phyloP scores from a whole-genome alignment of 768 basidiomycete genomes.

The Rhizopogon rudus region DNA sequence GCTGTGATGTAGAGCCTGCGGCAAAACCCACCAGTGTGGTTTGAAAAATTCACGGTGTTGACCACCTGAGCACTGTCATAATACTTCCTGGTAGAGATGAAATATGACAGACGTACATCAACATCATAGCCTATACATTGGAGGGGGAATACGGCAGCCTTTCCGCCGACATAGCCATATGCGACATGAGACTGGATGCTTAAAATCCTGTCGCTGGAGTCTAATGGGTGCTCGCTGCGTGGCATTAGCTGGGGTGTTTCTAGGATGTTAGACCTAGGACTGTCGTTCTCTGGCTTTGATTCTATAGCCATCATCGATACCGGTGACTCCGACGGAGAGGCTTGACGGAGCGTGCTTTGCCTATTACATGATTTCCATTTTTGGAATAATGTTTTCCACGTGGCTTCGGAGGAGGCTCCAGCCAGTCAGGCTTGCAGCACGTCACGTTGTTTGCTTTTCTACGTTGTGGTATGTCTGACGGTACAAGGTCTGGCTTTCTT shows the following conservation, averaged over 20 bases:
- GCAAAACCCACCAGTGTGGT: constrained; percentile 70
- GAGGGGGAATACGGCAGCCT: constrained; percentile 71
- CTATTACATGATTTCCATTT: not conserved
- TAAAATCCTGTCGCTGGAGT: constrained; percentile 53
- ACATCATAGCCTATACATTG: constrained; percentile 93
- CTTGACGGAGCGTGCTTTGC: too few species aligned
- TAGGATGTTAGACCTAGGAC: not conserved
- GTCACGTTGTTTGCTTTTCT: not conserved
- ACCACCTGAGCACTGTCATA: constrained; percentile 48
- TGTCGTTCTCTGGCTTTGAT: not conserved
- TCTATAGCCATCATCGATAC: not conserved
- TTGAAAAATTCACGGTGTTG: constrained; percentile 93
- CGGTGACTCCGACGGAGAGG: not conserved
- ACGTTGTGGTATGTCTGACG: constrained; percentile 45
- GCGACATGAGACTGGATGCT: constrained; percentile 94
- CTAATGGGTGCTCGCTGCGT: not conserved
- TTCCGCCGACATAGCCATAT: constrained; percentile 90
- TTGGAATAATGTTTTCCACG: not conserved
- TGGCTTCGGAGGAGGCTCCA: not conserved
- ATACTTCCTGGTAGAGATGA: not conserved
- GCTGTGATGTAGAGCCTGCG: not conserved
- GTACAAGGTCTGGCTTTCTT: constrained; percentile 40
- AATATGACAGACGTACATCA: constrained; percentile 53
- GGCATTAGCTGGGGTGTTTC: not conserved
- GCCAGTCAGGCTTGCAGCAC: not conserved